Evolutionary conservation across 352 stramenopile genomes (phyloP).

Genomic region (Phytophthora pistaciae): DNA sequence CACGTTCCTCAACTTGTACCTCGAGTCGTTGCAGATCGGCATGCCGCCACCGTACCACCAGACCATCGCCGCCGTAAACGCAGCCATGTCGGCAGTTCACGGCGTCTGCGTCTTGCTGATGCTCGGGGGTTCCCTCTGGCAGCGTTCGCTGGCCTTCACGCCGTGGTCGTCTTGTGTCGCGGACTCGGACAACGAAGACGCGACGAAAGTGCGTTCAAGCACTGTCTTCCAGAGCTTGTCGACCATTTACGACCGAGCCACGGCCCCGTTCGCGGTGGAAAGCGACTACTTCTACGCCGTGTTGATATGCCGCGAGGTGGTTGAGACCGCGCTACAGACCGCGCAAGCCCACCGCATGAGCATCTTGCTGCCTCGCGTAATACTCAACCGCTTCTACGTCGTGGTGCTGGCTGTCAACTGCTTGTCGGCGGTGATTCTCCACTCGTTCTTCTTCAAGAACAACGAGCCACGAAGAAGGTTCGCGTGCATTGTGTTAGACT

Average conservation of each 20-base stretch:
- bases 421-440: background rate
- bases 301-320: background rate
- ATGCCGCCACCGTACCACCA: conserved; percentile 17
- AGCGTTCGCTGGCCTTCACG: conserved; percentile 9
- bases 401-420: background rate
- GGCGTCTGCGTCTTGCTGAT: conserved; percentile 16
- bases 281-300: background rate
- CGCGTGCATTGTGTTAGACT: background rate
- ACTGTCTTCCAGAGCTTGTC: background rate
- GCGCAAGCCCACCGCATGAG: background rate
- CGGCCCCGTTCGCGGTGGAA: too few species aligned
- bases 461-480: background rate
- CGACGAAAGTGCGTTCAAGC: too few species aligned
- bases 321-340: background rate
- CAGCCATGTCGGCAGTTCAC: conserved; percentile 26
- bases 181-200: too few species aligned
- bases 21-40: conserved; percentile 25
- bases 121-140: conserved; percentile 1
- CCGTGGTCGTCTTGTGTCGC: background rate
- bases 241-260: background rate
- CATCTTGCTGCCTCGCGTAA: background rate
- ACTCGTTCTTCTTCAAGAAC: background rate
- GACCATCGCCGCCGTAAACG: conserved; percentile 21
- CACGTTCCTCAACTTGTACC: conserved; percentile 11
- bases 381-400: background rate